Evolutionary conservation across 371 early-diverging fungal species (phyloP).

Genomic region (Dinochytrium kinnereticum): DNA sequence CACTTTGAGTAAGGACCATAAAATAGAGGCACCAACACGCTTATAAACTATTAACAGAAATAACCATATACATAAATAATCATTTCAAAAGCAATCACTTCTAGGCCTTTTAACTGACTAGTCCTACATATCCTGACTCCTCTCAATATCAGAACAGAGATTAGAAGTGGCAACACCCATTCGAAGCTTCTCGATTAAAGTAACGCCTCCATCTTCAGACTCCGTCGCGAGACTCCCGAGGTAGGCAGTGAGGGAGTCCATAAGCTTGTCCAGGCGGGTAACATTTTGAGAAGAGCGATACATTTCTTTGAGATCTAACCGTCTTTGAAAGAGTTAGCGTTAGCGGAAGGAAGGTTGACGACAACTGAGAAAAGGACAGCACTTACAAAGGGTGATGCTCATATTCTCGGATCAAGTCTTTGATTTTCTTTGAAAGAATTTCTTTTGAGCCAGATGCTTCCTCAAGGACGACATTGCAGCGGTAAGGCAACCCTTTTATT

Average conservation of each 20-base stretch:
- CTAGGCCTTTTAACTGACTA: no score
- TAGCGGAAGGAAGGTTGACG: neutral
- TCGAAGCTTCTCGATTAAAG: neutral
- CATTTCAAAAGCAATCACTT: no score
- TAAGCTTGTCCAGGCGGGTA: neutral
- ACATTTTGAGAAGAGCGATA: neutral
- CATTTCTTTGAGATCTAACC: neutral
- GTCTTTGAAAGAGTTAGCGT: neutral
- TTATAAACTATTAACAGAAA: no score
- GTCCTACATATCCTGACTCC: no score
- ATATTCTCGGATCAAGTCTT: constrained; percentile 23
- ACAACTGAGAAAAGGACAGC: neutral
- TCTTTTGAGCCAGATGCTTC: neutral
- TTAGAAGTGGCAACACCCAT: neutral
- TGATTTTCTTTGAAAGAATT: constrained; percentile 12
- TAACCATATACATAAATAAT: no score
- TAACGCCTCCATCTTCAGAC: no score
- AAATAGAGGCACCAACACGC: no score
- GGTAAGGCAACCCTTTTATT: neutral
- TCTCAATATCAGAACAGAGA: no score
- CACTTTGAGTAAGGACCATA: no score
- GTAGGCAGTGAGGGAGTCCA: neutral
- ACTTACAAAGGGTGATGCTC: constrained; percentile 38
- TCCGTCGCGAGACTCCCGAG: neutral
- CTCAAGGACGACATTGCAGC: constrained; percentile 9